A percentile compares a stretch with the other conserved stretches of the same genome.
phyloP scores from a whole-genome alignment of 768 basidiomycete genomes.

The Hericium rajendrae region DNA sequence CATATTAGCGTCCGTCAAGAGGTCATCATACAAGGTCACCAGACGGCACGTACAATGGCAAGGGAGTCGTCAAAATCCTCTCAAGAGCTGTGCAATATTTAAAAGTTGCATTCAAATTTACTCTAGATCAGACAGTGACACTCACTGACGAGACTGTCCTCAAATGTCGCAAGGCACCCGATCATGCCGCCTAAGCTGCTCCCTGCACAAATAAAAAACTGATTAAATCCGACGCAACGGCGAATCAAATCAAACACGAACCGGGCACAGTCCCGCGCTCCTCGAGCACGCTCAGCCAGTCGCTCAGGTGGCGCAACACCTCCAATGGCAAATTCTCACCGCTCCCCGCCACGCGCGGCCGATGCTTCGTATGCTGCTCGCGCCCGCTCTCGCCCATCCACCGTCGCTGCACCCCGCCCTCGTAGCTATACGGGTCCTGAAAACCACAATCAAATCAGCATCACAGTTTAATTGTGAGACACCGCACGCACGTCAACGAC shows the following conservation, averaged over 20 bases:
- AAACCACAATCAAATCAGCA: not conserved
- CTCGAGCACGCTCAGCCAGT: conserved; percentile 51
- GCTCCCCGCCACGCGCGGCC: conserved; percentile 25
- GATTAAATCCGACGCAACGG: not conserved
- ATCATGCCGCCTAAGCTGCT: conserved; percentile 43
- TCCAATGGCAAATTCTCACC: conserved; percentile 54
- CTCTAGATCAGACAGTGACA: too few relatives aligned
- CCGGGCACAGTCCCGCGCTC: conserved; percentile 51
- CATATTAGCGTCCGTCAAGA: too few relatives aligned
- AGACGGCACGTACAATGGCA: conserved; percentile 39
- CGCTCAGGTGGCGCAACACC: conserved; percentile 43
- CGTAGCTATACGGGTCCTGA: not conserved
- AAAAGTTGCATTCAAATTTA: too few relatives aligned
- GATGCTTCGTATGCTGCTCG: conserved; percentile 16
- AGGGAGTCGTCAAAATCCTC: not conserved
- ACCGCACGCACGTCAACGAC: not conserved
- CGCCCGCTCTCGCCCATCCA: conserved; percentile 5
- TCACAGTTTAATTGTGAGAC: too few relatives aligned
- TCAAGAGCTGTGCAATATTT: too few relatives aligned
- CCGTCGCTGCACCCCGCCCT: conserved; percentile 7
- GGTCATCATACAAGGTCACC: too few relatives aligned
- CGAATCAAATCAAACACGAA: conserved; percentile 14
- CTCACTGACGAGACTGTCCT: conserved; percentile 42
- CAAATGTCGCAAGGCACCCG: conserved; percentile 38
- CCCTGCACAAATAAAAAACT: conserved; percentile 21